These are phyloP conservation scores for Rostrohypoxylon terebratum DNA, from an alignment of 495 filamentous ascomycete genomes.

Conservation along the genomic window DNA sequence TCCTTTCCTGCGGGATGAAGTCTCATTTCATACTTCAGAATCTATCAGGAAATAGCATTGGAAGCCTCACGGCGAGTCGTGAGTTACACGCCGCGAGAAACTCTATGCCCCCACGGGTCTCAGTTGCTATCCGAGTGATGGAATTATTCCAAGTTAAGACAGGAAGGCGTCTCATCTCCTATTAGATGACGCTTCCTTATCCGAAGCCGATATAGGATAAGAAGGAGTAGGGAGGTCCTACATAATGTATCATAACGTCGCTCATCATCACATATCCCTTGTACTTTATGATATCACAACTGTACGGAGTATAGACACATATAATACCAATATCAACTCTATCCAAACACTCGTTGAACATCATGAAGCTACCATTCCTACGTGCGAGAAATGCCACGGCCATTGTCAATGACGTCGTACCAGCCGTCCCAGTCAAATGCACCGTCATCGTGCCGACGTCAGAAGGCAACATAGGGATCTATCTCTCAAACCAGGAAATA, in stretches of 20 bases:
- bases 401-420: neutral
- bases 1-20: too few species aligned
- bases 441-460: slow-evolving; percentile 4
- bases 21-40: neutral
- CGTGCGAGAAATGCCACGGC: neutral
- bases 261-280: neutral
- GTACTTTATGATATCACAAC: neutral
- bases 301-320: neutral
- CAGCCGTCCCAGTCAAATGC: slow-evolving; percentile 2
- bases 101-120: neutral
- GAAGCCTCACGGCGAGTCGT: neutral
- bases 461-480: neutral
- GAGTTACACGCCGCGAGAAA: neutral
- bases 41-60: neutral
- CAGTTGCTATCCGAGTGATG: neutral
- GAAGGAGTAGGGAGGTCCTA: neutral
- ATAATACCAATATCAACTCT: neutral
- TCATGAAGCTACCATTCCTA: neutral
- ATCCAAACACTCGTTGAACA: neutral
- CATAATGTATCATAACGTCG: neutral
- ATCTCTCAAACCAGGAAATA: neutral
- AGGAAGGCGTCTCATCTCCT: neutral
- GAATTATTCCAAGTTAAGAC: neutral
- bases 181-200: neutral
- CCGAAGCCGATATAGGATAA: neutral